Conservation (phyloP, 1,139 yeast species). For the Sugiyamaella castrensis region DNA sequence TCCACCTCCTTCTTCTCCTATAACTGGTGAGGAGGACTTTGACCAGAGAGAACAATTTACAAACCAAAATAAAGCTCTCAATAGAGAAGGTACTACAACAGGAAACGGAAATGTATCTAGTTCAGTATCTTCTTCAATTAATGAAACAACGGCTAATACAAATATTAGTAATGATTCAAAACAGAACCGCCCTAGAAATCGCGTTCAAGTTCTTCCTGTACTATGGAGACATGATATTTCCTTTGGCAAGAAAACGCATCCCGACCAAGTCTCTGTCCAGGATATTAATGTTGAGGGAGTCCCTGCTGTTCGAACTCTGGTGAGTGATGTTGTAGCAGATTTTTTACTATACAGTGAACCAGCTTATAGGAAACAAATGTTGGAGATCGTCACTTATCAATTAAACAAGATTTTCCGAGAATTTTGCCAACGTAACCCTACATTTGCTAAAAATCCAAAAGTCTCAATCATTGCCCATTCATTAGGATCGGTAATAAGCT, state of each 20-base stretch:
- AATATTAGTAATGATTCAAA: background rate
- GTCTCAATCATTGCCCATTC: conserved; percentile 87
- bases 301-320: conserved; percentile 64
- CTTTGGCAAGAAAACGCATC: conserved; percentile 20
- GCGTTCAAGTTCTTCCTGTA: conserved; percentile 54
- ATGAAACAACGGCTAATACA: background rate
- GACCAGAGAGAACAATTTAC: too few relatives aligned
- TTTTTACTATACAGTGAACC: conserved; percentile 80
- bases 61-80: background rate
- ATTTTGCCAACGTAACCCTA: conserved; percentile 61
- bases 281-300: conserved; percentile 77
- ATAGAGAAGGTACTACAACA: background rate
- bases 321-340: conserved; percentile 84
- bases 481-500: conserved; percentile 76
- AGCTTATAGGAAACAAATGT: conserved; percentile 56
- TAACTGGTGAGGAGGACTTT: conserved; percentile 1
- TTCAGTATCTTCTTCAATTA: background rate
- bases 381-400: conserved; percentile 56
- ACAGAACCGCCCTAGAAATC: conserved; percentile 36
- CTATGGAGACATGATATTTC: conserved; percentile 35
- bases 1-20: conserved; percentile 9
- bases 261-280: conserved; percentile 50
- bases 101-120: background rate
- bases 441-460: conserved; percentile 58
- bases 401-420: conserved; percentile 58